Evolutionary conservation across 345 rosid genomes (phyloP), one percentile per base, ranked within the genome.

Genomic region (Xanthoceras sorbifolium): DNA sequence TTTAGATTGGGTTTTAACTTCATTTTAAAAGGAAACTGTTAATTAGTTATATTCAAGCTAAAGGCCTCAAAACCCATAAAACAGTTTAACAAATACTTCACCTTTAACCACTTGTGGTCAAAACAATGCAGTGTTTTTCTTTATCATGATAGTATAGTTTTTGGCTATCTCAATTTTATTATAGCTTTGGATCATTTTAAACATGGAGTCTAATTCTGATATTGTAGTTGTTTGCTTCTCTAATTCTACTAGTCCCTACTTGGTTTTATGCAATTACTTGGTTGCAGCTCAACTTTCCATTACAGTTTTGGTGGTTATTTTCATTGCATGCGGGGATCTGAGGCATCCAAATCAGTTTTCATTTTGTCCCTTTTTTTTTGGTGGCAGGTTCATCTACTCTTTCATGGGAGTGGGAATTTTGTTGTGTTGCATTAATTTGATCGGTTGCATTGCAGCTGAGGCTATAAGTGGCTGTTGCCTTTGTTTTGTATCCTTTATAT

Each of bases 391-490:
- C 83, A 96, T 96, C 78, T 92, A 96, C 85, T 89, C 92, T 29
- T 96, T 93, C 76, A 91, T 96, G 94, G 94, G 92, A 52, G 86
- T 93, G 82, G 98, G 98, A 50, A 77, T 92, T 63, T 88, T 87
- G 81, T 74, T 93, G 68, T 90, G 98, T 77, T 82, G 91, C 74
- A 69, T 90, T 76, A 85, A 90, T 48, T 70, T 91, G 75, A 89
- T 92, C 12, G 99, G 99, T 66, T 96, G 94, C 89, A 88, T 92
- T 38, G 98, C 98, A 66, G 98, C 98, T 78, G 98, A 92, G 85
- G 84, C 94, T 54, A 85, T 93, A 66, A 85, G 80, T 78, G 92
- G 97, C 78, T 91, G 97, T 76, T 93, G 97, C 90, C 88, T 96
- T 59, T 96, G 99, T 86, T 92, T 92, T 82, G 97, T 96, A 96